Base-by-base conservation (phyloP, 441 rosid species). In the Populus trichocarpa region DNA sequence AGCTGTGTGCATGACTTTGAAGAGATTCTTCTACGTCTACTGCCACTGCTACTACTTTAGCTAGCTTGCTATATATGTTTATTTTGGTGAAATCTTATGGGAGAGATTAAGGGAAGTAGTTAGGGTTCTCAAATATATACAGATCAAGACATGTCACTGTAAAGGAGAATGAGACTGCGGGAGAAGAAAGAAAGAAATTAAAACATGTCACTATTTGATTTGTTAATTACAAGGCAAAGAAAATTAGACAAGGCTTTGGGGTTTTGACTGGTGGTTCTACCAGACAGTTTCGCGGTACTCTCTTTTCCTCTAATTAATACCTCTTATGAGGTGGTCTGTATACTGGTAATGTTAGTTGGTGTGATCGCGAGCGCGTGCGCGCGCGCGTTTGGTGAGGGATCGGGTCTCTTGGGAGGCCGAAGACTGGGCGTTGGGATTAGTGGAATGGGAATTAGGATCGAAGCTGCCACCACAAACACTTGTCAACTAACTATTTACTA, bases 211-310 rank as follows among this genome's bases (percentile, higher is more conserved):
- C 32, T 30, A 77, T 79, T 83, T 83, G 32, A 30, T 84, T 72
- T 85, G 59, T 26, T 3, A 13, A 22, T 6, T n/a, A 66, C 63
- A 30, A 11, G 1, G 11, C 46, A 26, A 72, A 38, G 22, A 25
- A 63, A 25, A 63, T 25, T 11, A 8, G 35, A 53, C 32, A 32
- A 33, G 20, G 50, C 2, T 8, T 26, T 32, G 25, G 40, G 57
- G 74, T 80, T 77, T 88, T 86, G 91, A 87, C 91, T 87, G 91
- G 87, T 84, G 76, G 91, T 80, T 88, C 85, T 77, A 86, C 87
- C 91, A 70, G 87, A 80, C 86, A 78, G 84, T 80, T 67, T 67
- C 77, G 67, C 74, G 18, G 6, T 20, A 9, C 28, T 50, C 18
- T 5, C 11, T 20, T 13, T 53, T 53, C n/a, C 63, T 53, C 5